Percentiles rank a stretch among this genome's conserved stretches.
Conservation (phyloP, 2,329 filamentous ascomycete species). For the Sclerotinia borealis region DNA sequence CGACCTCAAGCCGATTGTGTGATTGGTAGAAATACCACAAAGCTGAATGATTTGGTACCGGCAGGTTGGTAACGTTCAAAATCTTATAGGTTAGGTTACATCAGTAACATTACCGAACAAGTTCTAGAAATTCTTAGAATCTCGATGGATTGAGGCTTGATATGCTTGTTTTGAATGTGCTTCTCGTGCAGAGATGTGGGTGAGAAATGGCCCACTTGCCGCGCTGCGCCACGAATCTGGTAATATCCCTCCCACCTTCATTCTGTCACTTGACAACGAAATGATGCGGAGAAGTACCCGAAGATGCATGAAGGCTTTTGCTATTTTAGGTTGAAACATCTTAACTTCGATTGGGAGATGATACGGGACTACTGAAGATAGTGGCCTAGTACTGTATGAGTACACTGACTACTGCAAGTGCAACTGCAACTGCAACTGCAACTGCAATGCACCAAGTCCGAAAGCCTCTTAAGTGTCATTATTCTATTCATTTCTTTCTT, state of each 20-base stretch:
- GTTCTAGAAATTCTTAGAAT: slow-evolving; percentile 3
- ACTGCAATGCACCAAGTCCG: slow-evolving; percentile 4
- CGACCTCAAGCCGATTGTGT: neutral
- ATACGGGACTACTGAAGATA: slow-evolving; percentile 5
- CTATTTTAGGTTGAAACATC: slow-evolving; percentile 2
- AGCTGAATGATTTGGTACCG: slow-evolving; percentile 14
- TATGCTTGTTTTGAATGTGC: slow-evolving; percentile 1
- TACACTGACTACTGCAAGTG: no score
- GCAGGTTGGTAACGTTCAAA: slow-evolving; percentile 2
- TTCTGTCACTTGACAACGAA: slow-evolving; percentile 12
- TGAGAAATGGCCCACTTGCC: slow-evolving; percentile 5
- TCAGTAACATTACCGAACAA: slow-evolving; percentile 1
- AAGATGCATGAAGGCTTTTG: neutral
- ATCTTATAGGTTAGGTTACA: neutral
- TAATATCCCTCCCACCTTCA: neutral
- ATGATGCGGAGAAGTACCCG: slow-evolving; percentile 2
- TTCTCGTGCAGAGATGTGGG: neutral
- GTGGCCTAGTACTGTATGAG: neutral
- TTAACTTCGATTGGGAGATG: slow-evolving; percentile 4
- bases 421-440: no score
- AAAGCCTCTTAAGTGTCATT: neutral
- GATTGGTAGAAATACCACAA: neutral
- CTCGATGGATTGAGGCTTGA: slow-evolving; percentile 2
- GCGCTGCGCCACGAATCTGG: slow-evolving; percentile 3
- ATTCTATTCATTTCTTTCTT: neutral